A percentile compares a stretch with the other conserved stretches of the same genome.
Evolutionary conservation across 2,329 filamentous ascomycete genomes (phyloP).

Genomic region (Colletotrichum endophyticum): DNA sequence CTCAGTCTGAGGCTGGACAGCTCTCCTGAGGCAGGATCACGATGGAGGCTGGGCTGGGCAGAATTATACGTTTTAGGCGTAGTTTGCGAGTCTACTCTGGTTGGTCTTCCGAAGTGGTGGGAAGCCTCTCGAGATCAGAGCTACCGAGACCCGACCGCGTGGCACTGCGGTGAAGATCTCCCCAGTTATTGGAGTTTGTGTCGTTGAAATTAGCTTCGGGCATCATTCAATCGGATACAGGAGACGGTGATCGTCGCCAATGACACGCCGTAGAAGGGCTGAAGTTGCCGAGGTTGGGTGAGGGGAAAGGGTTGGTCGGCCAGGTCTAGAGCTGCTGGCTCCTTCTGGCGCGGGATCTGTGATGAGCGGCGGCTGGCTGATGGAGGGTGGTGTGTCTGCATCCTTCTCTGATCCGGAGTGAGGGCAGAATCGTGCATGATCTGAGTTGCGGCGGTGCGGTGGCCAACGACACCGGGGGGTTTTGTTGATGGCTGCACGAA

Average conservation of each 20-base stretch:
- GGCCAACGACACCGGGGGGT: neutral
- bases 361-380: neutral
- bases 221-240: neutral
- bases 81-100: neutral
- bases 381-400: conserved; percentile 1
- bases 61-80: conserved; percentile 2
- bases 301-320: neutral
- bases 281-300: conserved; percentile 12
- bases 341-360: neutral
- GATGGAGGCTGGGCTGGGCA: neutral
- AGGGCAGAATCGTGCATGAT: neutral
- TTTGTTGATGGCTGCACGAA: neutral
- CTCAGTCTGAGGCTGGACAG: neutral
- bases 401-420: neutral
- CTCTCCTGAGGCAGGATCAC: neutral
- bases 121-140: neutral
- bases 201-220: conserved; percentile 9
- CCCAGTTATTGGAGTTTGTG: neutral
- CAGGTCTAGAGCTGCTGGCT: neutral
- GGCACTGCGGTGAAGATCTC: neutral
- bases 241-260: neutral
- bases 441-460: neutral
- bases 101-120: neutral
- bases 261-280: neutral
- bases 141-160: neutral